These are phyloP conservation scores for Aspergillus neoniger DNA, from an alignment of 2,329 filamentous ascomycete species.

Conservation along the genomic window DNA sequence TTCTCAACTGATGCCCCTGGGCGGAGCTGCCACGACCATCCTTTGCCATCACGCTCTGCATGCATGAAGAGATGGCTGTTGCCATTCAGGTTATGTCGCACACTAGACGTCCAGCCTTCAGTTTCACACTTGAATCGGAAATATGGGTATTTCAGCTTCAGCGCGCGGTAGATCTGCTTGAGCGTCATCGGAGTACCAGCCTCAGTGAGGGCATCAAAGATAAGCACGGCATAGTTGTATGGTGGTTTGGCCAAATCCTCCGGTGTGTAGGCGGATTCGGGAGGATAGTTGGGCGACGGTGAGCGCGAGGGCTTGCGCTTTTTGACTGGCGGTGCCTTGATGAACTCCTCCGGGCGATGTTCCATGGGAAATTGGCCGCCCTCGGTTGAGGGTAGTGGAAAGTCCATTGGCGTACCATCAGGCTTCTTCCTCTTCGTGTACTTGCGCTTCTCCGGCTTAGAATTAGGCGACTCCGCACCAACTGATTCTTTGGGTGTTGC, in stretches of 20 bases:
- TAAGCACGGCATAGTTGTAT: conserved; percentile 64
- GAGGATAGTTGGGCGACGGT: conserved; percentile 62
- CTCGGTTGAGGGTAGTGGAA: conserved; percentile 47
- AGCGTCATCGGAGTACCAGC: conserved; percentile 61
- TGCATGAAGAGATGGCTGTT: conserved; percentile 62
- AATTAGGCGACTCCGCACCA: conserved; percentile 37
- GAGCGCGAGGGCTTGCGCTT: conserved; percentile 58
- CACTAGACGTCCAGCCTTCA: conserved; percentile 67
- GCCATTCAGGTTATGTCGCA: conserved; percentile 63
- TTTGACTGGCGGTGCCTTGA: conserved; percentile 50
- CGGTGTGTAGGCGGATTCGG: conserved; percentile 60
- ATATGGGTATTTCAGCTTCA: conserved; percentile 65
- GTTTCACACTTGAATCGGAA: conserved; percentile 64
- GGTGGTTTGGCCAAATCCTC: conserved; percentile 64
- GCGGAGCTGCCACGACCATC: conserved; percentile 64
- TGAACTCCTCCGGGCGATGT: conserved; percentile 43
- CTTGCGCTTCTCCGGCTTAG: conserved; percentile 50
- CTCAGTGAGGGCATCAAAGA: conserved; percentile 63
- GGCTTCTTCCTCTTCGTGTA: conserved; percentile 52
- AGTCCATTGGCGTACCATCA: conserved; percentile 44
- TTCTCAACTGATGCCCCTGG: conserved; percentile 62
- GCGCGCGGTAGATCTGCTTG: conserved; percentile 66
- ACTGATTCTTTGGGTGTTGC: conserved; percentile 33
- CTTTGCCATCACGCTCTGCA: conserved; percentile 63
- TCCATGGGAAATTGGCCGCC: conserved; percentile 37